Evolutionary conservation across 2,329 filamentous ascomycete species (phyloP), one percentile per base, ranked within the genome.

Genomic region (Albophoma yamanashiensis): DNA sequence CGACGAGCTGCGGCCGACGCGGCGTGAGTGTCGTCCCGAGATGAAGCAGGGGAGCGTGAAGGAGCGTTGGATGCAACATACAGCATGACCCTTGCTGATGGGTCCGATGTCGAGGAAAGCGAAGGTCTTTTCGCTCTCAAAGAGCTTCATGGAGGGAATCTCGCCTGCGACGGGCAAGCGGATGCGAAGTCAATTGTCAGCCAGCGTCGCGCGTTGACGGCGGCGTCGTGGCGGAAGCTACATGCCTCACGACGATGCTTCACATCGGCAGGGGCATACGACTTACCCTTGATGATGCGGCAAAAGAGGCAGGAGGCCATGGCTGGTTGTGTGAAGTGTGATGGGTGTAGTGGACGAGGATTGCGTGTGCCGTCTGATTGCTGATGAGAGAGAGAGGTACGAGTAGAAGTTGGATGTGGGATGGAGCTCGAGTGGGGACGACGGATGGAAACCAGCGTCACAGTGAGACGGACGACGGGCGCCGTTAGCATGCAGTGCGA

Each of bases 41-140:
- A 15, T 11, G 40, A 36, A n/a, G 20, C 2, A 31, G 14, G 27
- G 40, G 3, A 42, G 25, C 11, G 55, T n/a, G 40, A 31, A n/a
- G 12, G 38, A 36, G 39, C 22, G 38, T 8, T 27, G 22, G 20
- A 12, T 11, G 22, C 25, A 7, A 75, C 86, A 69, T 81, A 97
- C 93, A 65, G 92, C 90, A 71, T 99, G 94, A 60, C 94, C 94
- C 70, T 84, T 84, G 74, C 88, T 91, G 27, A 97, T 79, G 4
- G 94, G 94, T 65, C 91, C 88, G 76, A 99, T 97, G 74, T 99
- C 94, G 66, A 99, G 88, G 75, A 99, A 99, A 12, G 94, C 94
- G 63, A 96, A 82, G 55, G 93, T 90, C 79, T 93, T 96, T 43
- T 96, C 89, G 68, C 85, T 94, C 78, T 99, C 94, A 72, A 91